These are phyloP conservation scores for Monosporascus sp. DNA, from an alignment of 2,329 filamentous ascomycete genomes.

Conservation along the genomic window DNA sequence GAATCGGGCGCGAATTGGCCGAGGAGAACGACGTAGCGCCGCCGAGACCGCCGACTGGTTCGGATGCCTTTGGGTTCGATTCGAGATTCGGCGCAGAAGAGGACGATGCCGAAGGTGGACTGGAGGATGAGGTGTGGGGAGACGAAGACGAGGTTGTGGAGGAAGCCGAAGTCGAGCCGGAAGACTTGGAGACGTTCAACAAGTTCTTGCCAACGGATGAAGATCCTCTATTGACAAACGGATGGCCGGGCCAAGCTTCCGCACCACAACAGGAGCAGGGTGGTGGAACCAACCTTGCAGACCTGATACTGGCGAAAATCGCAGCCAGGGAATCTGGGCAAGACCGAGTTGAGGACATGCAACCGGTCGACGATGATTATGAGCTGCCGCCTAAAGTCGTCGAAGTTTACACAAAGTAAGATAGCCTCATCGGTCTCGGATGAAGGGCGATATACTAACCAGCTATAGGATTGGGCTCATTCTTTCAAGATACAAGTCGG, in stretches of 20 bases:
- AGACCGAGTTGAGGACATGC: slow-evolving; percentile 43
- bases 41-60: slow-evolving; percentile 36
- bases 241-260: slow-evolving; percentile 45
- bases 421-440: slow-evolving; percentile 3
- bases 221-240: slow-evolving; percentile 67
- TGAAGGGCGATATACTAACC: slow-evolving; percentile 5
- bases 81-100: slow-evolving; percentile 62
- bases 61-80: slow-evolving; percentile 75
- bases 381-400: slow-evolving; percentile 88
- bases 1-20: slow-evolving; percentile 81
- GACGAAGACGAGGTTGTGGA: slow-evolving; percentile 71
- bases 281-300: slow-evolving; percentile 74
- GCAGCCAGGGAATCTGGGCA: slow-evolving; percentile 78
- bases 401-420: slow-evolving; percentile 86
- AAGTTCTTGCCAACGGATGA: slow-evolving; percentile 75
- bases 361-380: slow-evolving; percentile 69
- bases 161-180: slow-evolving; percentile 77
- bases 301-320: slow-evolving; percentile 92
- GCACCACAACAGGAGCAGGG: slow-evolving; percentile 37
- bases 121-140: slow-evolving; percentile 62
- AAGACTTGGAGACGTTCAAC: slow-evolving; percentile 85
- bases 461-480: slow-evolving; percentile 69
- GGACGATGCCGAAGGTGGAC: slow-evolving; percentile 41
- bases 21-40: slow-evolving; percentile 66
- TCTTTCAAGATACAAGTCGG: slow-evolving; percentile 87